phyloP scores from a whole-genome alignment of 2,329 filamentous ascomycete species.

The Alternaria brassicae region DNA sequence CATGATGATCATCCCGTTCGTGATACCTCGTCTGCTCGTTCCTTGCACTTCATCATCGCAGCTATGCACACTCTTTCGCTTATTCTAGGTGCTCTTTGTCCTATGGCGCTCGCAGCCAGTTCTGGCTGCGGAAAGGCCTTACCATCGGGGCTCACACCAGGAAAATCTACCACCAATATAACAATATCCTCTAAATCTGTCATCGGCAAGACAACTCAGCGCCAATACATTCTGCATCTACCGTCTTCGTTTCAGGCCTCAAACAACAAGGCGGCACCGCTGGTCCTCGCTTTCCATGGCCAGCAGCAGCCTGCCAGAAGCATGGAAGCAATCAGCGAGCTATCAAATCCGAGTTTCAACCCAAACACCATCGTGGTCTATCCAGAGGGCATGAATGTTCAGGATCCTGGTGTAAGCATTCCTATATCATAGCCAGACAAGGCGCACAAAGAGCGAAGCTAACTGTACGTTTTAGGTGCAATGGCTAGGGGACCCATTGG shows the following conservation, averaged over 20 bases:
- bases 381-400: constrained; percentile 27
- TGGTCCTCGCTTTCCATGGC: constrained; percentile 33
- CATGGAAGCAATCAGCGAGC: constrained; percentile 29
- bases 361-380: constrained; percentile 28
- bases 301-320: constrained; percentile 26
- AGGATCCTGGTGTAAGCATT: constrained; percentile 27
- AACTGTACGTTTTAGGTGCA: constrained; percentile 9
- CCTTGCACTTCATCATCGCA: background rate
- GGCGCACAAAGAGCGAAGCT: background rate
- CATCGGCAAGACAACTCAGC: constrained; percentile 21
- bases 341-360: constrained; percentile 32
- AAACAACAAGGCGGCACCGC: constrained; percentile 23
- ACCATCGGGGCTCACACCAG: constrained; percentile 20
- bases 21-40: background rate
- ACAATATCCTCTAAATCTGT: constrained; percentile 26
- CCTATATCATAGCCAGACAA: background rate
- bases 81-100: background rate
- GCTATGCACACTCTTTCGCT: background rate
- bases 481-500: constrained; percentile 54
- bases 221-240: constrained; percentile 28
- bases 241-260: constrained; percentile 18
- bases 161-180: constrained; percentile 27
- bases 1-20: background rate
- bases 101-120: constrained; percentile 13
- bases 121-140: constrained; percentile 24